Conservation (phyloP, 306 rosid genomes). For the Neltuma alba region DNA sequence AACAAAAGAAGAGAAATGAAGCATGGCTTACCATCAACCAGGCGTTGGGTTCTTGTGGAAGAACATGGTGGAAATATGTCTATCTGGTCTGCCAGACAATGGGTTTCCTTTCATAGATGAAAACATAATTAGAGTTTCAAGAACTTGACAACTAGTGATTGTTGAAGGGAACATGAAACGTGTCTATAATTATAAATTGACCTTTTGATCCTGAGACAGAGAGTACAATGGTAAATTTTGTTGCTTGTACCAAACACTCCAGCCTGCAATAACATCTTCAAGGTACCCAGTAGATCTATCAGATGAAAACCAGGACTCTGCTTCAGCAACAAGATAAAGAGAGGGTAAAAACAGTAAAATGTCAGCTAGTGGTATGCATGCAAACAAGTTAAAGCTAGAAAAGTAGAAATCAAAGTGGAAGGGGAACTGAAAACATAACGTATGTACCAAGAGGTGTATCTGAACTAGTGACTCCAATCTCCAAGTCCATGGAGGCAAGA, state of each 20-base stretch:
- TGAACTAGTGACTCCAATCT: conserved; percentile 21
- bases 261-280: conserved; percentile 35
- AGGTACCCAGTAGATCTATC: conserved; percentile 36
- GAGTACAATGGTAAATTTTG: conserved; percentile 20
- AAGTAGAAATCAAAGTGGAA: neutral
- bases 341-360: neutral
- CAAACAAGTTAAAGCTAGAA: neutral
- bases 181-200: neutral
- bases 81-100: conserved; percentile 21
- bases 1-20: neutral
- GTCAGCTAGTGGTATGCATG: neutral
- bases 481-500: conserved; percentile 33
- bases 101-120: neutral
- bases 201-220: conserved; percentile 22
- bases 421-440: neutral
- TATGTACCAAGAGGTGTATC: conserved; percentile 22
- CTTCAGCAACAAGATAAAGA: neutral
- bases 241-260: conserved; percentile 6
- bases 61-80: conserved; percentile 1
- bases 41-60: neutral
- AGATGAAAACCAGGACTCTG: conserved; percentile 31
- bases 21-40: conserved; percentile 25
- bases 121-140: neutral
- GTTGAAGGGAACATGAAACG: neutral
- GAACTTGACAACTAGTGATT: neutral